Conservation (phyloP, 768 basidiomycete species). For the Phylloporus scabripes region DNA sequence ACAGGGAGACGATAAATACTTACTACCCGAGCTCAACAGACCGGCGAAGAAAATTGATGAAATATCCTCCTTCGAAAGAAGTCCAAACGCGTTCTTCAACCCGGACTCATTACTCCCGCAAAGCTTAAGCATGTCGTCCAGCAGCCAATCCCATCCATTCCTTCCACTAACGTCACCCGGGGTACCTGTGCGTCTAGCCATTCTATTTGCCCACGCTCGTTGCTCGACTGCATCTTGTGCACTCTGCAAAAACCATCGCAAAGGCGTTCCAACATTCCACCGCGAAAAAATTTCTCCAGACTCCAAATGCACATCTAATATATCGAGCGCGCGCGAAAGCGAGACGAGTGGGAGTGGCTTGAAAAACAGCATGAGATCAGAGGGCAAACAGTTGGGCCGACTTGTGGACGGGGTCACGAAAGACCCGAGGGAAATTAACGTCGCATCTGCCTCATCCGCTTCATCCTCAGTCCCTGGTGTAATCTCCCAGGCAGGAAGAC, state of each 20-base stretch:
- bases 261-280: slow-evolving; percentile 78
- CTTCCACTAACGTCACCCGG: slow-evolving; percentile 48
- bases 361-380: slow-evolving; percentile 79
- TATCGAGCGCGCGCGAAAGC: slow-evolving; percentile 80
- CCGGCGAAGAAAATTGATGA: slow-evolving; percentile 82
- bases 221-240: slow-evolving; percentile 62
- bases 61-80: slow-evolving; percentile 65
- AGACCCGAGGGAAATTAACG: slow-evolving; percentile 70
- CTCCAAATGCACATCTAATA: slow-evolving; percentile 90
- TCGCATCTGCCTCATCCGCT: slow-evolving; percentile 75
- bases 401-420: slow-evolving; percentile 74
- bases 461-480: slow-evolving; percentile 51
- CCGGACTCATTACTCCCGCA: slow-evolving; percentile 57
- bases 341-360: slow-evolving; percentile 66
- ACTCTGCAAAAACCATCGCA: slow-evolving; percentile 90
- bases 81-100: slow-evolving; percentile 73
- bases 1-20: slow-evolving; percentile 34
- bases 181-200: slow-evolving; percentile 68
- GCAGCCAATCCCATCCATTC: slow-evolving; percentile 81
- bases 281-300: slow-evolving; percentile 87
- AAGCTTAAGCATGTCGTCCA: slow-evolving; percentile 88
- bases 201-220: slow-evolving; percentile 77
- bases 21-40: slow-evolving; percentile 80
- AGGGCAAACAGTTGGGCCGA: slow-evolving; percentile 49
- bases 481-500: slow-evolving; percentile 86